Conservation (phyloP, 192 early-diverging fungal species). For the Backusella mclennaniae region DNA sequence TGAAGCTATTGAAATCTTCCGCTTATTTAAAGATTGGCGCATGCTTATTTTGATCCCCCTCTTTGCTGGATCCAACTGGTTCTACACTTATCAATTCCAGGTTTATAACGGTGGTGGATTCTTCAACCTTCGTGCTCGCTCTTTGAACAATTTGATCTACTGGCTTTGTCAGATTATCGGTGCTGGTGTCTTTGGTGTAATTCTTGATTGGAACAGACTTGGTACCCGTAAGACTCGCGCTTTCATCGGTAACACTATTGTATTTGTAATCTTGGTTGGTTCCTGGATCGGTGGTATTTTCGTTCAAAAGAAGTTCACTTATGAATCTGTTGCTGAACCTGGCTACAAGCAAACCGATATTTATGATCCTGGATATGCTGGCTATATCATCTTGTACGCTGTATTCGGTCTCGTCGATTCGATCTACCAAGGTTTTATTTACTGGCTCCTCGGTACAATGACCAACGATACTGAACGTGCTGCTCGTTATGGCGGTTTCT, state of each 20-base stretch:
- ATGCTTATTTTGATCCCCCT: conserved; percentile 67
- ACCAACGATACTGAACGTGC: conserved; percentile 76
- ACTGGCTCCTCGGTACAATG: conserved; percentile 87
- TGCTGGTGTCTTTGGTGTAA: conserved; percentile 57
- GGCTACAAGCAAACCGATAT: conserved; percentile 18
- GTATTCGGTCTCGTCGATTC: conserved; percentile 79
- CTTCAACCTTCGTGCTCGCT: conserved; percentile 71
- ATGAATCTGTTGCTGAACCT: conserved; percentile 26
- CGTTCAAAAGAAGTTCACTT: conserved; percentile 55
- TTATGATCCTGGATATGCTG: conserved; percentile 42
- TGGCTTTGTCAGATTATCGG: conserved; percentile 76
- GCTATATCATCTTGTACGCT: conserved; percentile 67
- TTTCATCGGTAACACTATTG: conserved; percentile 52
- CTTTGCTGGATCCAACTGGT: conserved; percentile 75
- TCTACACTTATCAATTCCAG: conserved; percentile 75
- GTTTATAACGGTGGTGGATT: conserved; percentile 58
- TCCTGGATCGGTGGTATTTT: conserved; percentile 67
- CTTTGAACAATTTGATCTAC: conserved; percentile 74
- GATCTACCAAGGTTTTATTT: conserved; percentile 76
- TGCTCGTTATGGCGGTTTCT: conserved; percentile 79
- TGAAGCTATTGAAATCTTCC: conserved; percentile 50
- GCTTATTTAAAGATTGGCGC: conserved; percentile 61
- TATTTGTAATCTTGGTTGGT: conserved; percentile 49
- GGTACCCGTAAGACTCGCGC: conserved; percentile 62
- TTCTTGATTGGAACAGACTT: conserved; percentile 63